Percentiles rank a stretch among this genome's conserved stretches.
phyloP scores from a whole-genome alignment of 768 basidiomycete genomes.

The Amanita polypyramis region DNA sequence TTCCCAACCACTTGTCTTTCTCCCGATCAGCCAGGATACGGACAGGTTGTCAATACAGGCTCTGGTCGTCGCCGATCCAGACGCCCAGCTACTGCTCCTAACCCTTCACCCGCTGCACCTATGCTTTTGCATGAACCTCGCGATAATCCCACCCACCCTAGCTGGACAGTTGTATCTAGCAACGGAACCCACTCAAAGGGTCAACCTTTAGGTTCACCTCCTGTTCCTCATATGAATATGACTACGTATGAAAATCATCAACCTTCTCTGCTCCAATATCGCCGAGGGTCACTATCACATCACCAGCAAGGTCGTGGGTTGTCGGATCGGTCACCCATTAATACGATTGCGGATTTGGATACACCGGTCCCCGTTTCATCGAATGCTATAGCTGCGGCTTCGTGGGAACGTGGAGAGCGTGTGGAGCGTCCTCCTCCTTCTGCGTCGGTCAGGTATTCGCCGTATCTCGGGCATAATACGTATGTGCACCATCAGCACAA shows the following conservation, averaged over 20 bases:
- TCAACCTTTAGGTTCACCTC: neutral
- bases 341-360: neutral
- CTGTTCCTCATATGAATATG: neutral
- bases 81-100: constrained; percentile 17
- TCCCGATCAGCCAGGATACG: constrained; percentile 80
- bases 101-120: constrained; percentile 10
- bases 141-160: constrained; percentile 5
- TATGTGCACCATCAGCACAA: constrained; percentile 20
- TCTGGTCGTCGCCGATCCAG: constrained; percentile 53
- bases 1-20: constrained; percentile 79
- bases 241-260: neutral
- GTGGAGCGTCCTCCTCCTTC: constrained; percentile 6
- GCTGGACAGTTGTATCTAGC: constrained; percentile 3
- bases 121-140: constrained; percentile 4
- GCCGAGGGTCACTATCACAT: neutral
- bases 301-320: neutral
- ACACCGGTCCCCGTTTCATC: neutral
- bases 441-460: constrained; percentile 8
- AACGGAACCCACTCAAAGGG: neutral
- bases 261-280: neutral
- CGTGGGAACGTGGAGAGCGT: constrained; percentile 2
- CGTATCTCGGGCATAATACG: constrained; percentile 7
- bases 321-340: neutral
- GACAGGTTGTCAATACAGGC: constrained; percentile 62
- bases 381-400: neutral